Percentiles rank a stretch among this genome's conserved stretches.
Conservation (phyloP, 352 stramenopile genomes). For the Phytophthora hybrid region DNA sequence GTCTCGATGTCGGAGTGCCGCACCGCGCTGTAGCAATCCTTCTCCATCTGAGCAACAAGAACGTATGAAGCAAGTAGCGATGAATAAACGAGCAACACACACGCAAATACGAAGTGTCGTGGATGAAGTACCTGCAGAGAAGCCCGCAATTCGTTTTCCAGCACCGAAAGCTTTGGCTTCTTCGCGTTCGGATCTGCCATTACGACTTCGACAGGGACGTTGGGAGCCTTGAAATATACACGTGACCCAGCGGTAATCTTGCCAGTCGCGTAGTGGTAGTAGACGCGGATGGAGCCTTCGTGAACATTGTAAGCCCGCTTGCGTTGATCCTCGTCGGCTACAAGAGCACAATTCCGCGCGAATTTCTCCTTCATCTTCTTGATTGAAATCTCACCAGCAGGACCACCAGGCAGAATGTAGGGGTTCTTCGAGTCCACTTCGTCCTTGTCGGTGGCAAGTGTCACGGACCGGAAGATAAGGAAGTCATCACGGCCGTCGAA, state of each 20-base stretch:
- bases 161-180: conserved; percentile 77
- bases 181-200: conserved; percentile 71
- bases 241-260: conserved; percentile 89
- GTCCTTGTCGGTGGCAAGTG: conserved; percentile 78
- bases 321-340: conserved; percentile 83
- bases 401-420: conserved; percentile 77
- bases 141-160: conserved; percentile 76
- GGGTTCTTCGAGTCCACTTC: conserved; percentile 82
- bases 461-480: conserved; percentile 85
- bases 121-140: conserved; percentile 57
- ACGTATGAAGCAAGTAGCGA: background rate
- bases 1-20: conserved; percentile 91
- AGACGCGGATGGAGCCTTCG: conserved; percentile 88
- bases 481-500: conserved; percentile 90
- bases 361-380: conserved; percentile 96
- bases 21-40: conserved; percentile 91
- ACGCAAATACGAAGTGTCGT: background rate
- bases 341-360: conserved; percentile 57
- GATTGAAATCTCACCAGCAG: conserved; percentile 82
- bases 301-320: conserved; percentile 93
- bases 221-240: conserved; percentile 83
- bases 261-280: conserved; percentile 93
- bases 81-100: conserved; percentile 7
- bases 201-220: conserved; percentile 73
- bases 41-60: conserved; percentile 69